phyloP scores from a whole-genome alignment of 2,329 filamentous ascomycete species.

The Malbranchea zuffiana region DNA sequence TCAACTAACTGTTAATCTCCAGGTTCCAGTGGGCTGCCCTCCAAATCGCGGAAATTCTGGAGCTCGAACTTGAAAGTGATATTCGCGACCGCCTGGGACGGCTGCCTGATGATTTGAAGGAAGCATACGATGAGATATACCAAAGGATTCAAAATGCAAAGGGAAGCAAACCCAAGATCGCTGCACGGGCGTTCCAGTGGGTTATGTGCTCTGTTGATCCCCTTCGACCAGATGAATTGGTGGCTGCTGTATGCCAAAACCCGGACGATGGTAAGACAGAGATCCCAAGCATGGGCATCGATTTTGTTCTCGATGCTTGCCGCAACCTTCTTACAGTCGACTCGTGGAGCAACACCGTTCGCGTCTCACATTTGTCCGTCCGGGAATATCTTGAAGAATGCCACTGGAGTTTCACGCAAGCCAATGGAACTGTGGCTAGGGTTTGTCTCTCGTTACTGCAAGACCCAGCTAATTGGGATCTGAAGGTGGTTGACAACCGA shows the following conservation, averaged over 20 bases:
- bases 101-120: conserved; percentile 21
- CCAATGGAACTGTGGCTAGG: conserved; percentile 2
- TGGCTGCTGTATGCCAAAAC: conserved; percentile 15
- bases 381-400: conserved; percentile 21
- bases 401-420: background rate
- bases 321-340: conserved; percentile 20
- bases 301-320: conserved; percentile 16
- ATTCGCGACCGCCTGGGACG: conserved; percentile 21
- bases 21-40: conserved; percentile 28
- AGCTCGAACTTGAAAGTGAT: conserved; percentile 14
- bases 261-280: conserved; percentile 8
- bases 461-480: background rate
- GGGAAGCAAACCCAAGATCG: conserved; percentile 13
- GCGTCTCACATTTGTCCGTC: conserved; percentile 22
- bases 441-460: conserved; percentile 3
- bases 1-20: too few species aligned
- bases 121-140: conserved; percentile 24
- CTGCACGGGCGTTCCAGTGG: conserved; percentile 20
- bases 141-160: conserved; percentile 12
- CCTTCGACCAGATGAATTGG: conserved; percentile 10
- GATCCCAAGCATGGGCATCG: conserved; percentile 10
- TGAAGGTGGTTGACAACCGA: background rate
- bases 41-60: conserved; percentile 22
- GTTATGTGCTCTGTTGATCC: conserved; percentile 18
- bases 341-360: conserved; percentile 9